A percentile compares a stretch with the other conserved stretches of the same genome.
These are phyloP conservation scores for Immersiella caudata DNA, from an alignment of 495 filamentous ascomycete species.

Conservation along the genomic window DNA sequence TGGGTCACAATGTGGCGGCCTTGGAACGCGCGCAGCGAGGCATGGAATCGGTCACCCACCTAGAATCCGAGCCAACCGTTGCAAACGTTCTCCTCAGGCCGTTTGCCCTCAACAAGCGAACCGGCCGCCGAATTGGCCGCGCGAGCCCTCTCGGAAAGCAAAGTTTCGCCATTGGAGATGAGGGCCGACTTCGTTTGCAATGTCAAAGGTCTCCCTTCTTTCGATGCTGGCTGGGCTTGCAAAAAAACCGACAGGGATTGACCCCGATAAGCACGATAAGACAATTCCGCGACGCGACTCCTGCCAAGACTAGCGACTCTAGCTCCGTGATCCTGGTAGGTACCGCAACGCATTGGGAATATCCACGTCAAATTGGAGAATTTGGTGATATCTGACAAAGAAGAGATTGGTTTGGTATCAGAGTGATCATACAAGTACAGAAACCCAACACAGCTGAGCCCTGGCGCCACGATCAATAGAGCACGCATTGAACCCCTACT, in stretches of 20 bases:
- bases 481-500: not conserved
- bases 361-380: too few species aligned
- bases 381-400: not conserved
- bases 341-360: not conserved
- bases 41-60: constrained; percentile 27
- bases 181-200: constrained; percentile 5
- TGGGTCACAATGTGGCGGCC: not conserved
- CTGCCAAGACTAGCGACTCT: not conserved
- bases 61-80: constrained; percentile 41
- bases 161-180: constrained; percentile 37
- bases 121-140: constrained; percentile 28
- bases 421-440: constrained; percentile 17
- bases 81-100: constrained; percentile 37
- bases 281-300: not conserved
- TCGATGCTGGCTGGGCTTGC: not conserved
- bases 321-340: not conserved
- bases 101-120: constrained; percentile 15
- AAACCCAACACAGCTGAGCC: not conserved
- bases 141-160: constrained; percentile 40
- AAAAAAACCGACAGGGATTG: constrained; percentile 14
- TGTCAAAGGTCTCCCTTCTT: not conserved
- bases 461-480: not conserved
- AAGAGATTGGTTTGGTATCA: constrained; percentile 19
- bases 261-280: constrained; percentile 1
- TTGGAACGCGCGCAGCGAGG: not conserved